phyloP scores from a whole-genome alignment of 2,329 filamentous ascomycete species.

The Phialocephala sp. region DNA sequence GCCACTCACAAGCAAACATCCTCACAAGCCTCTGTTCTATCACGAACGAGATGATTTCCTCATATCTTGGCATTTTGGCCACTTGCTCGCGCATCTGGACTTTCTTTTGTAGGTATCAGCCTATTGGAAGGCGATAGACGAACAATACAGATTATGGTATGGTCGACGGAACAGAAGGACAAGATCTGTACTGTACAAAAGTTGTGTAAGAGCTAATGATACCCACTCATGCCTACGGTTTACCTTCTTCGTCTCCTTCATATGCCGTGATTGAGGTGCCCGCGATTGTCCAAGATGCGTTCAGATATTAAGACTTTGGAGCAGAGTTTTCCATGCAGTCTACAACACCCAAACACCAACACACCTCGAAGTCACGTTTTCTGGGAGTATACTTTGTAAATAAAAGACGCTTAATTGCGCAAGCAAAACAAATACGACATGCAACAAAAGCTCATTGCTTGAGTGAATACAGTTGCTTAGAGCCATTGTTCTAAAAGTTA shows the following conservation, averaged over 20 bases:
- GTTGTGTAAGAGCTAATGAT: conserved; percentile 24
- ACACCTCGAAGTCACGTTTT: too few species aligned
- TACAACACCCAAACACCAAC: not conserved
- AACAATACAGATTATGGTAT: conserved; percentile 1
- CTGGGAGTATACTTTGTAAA: too few species aligned
- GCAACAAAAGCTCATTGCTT: not conserved
- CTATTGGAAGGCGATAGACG: not conserved
- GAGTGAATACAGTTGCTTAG: not conserved
- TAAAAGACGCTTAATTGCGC: too few species aligned
- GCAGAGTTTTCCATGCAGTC: too few species aligned
- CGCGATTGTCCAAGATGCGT: too few species aligned
- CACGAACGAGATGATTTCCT: too few species aligned
- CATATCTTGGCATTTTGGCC: not conserved
- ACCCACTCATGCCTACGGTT: conserved; percentile 14
- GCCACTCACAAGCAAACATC: not conserved
- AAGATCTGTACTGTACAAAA: conserved; percentile 4
- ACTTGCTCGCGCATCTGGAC: conserved; percentile 4
- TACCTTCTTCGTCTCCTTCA: too few species aligned
- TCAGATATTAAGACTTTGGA: too few species aligned
- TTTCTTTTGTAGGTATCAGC: conserved; percentile 11
- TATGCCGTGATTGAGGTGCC: too few species aligned
- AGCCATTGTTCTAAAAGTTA: not conserved
- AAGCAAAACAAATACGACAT: not conserved
- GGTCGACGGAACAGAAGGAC: not conserved
- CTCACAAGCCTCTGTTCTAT: not conserved